Evolutionary conservation across 805 yeast genomes (phyloP), one percentile per base, ranked within the genome.

Genomic region (Metschnikowia gelsemii): DNA sequence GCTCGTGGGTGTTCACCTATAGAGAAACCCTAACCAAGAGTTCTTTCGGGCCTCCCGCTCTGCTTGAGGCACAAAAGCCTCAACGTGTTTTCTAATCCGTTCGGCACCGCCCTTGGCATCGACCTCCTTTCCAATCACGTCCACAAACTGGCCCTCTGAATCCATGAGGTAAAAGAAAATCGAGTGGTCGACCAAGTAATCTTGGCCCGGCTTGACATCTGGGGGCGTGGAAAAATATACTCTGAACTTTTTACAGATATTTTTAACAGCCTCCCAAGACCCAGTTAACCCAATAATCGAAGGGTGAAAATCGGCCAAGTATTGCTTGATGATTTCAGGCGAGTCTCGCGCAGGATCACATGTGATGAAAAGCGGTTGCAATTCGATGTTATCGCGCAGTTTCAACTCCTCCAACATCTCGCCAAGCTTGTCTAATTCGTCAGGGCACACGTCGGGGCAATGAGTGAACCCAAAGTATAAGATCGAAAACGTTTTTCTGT

Each of bases 391-490:
- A 38, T 62, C 57, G 40, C 79, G 72, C 17, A 64, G 56, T 57
- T 84, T 80, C 57, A 91, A 72, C 26, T 72, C 75, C 50, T 76
- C 78, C 56, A 78, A 70, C 68, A 84, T 81, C 22, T 80, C 73
- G 4, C 96, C 91, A 59, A 93, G 74, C 59, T 91, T 87, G 62
- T 93, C 99, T 45, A 93, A 76, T 62, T 93, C 99, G 63, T 93
- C 99, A 8, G 99, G 99, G 64, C 99, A 93, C 40, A 93, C 90
- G 65, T 93, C 99, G 5, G 99, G 99, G 67, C 99, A 93, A 66
- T 90, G 90, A 3, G 96, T 86, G 70, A 93, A 93, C 0, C 99
- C 99, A 66, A 93, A 93, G 62, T 93, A 93, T n/a, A 91, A 63
- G 33, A 93, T 69, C 8, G 91, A 79, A 64, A 89, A 93, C 60